A percentile compares a stretch with the other conserved stretches of the same genome.
These are phyloP conservation scores for Tinospora cordifolia DNA, from an alignment of 164 flowering plant genomes.

Conservation along the genomic window DNA sequence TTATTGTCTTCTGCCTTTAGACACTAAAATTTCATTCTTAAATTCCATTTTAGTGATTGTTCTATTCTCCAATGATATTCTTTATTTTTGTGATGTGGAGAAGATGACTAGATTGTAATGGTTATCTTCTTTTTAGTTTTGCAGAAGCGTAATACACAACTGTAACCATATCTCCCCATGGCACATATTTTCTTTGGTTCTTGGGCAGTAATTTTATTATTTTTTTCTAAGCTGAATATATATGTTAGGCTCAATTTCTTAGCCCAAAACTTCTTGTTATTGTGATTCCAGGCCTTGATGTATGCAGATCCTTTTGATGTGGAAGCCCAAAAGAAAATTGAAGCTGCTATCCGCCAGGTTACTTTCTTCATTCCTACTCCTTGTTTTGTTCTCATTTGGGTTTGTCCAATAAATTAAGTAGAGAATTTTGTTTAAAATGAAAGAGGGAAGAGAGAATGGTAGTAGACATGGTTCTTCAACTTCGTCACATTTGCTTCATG, in stretches of 20 bases:
- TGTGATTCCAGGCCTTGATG: constrained; percentile 53
- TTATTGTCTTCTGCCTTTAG: not conserved
- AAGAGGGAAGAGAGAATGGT: too few relatives aligned
- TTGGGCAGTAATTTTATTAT: not conserved
- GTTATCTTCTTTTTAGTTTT: not conserved
- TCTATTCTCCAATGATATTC: not conserved
- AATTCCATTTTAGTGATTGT: not conserved
- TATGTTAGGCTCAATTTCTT: not conserved
- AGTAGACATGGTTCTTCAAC: too few relatives aligned
- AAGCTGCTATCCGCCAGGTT: too few relatives aligned
- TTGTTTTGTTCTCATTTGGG: too few relatives aligned
- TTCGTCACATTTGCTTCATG: too few relatives aligned
- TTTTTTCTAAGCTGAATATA: not conserved
- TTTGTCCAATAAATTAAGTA: too few relatives aligned
- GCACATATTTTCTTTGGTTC: not conserved
- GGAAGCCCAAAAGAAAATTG: too few relatives aligned
- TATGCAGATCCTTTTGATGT: constrained; percentile 98
- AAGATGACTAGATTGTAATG: not conserved
- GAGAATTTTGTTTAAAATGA: too few relatives aligned
- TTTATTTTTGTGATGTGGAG: not conserved
- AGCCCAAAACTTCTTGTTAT: constrained; percentile 1
- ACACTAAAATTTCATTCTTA: not conserved
- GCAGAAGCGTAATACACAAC: too few relatives aligned
- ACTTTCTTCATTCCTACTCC: too few relatives aligned
- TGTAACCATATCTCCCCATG: not conserved